Base-by-base conservation (phyloP, 495 filamentous ascomycete species). In the Neohortaea acidophila region DNA sequence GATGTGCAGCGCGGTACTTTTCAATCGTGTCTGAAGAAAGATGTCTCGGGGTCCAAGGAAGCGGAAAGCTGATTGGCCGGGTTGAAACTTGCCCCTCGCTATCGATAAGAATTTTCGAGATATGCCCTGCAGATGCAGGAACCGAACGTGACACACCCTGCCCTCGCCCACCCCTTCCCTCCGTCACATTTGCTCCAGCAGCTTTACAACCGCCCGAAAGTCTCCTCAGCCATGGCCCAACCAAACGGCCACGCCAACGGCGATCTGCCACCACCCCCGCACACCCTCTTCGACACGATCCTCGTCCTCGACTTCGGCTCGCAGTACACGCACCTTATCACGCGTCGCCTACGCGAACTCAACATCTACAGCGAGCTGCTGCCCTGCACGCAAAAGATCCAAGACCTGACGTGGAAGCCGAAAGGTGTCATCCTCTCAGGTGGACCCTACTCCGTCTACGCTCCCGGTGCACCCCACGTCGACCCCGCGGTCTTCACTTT, bases 281-380 rank as follows among this genome's bases (percentile, higher is more conserved):
- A 72, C 53, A 59, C 69, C 41, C 57, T 63, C 51, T 77, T 73
- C 57, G 72, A 79, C 54, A 80, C 75, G 32, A 69, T 79, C 47
- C 60, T 80, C 40, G 65, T 72, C 38, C 62, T 80, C 40, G 75
- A 80, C 55, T 78, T 78, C 48, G 75, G 75, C 28, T 73, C 64
- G 2, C 75, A 78, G 57, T 80, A 73, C 36, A 72, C 69, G 3
- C 82, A 85, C 51, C 66, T 89, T 12, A 87, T 89, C 52, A 75
- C 72, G 2, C 68, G 84, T 22, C 74, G 81, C 32, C 68, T 91
- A 11, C 68, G 84, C 47, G 73, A 77, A 30, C 67, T 93, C 61
- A 79, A 81, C 65, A 70, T 96, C 56, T 94, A 80, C 66, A 73
- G 72, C 27, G 87, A 96, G 64, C 80, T 94, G 76, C 72, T 93